Evolutionary conservation across 2,329 filamentous ascomycete genomes (phyloP), one percentile per base, ranked within the genome.

Genomic region (Macrophomina phaseolina): DNA sequence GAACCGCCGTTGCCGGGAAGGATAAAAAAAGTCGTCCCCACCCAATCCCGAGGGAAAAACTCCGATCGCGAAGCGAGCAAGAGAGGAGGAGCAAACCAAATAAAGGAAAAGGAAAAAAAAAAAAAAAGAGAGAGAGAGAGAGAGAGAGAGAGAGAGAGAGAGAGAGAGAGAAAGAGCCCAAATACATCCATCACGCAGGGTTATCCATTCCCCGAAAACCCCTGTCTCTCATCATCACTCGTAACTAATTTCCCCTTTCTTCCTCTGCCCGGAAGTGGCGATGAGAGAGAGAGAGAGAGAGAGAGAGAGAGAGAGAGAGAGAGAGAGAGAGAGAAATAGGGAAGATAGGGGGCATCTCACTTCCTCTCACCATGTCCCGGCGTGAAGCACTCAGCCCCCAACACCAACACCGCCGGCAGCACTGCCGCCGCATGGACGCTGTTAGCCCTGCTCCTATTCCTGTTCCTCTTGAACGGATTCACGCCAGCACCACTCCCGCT

Each of bases 371-470:
- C 51, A 30, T 46, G 11, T 28, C 62, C 67, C 4, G 76, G 76
- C 60, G 76, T 78, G 48, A 78, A 78, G 55, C 77, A 60, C 69
- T 78, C 76, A 1, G 76, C 75, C 36, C 73, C 73, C 69, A 78
- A 46, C 42, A 78, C 71, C 66, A 78, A 60, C 23, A 77, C 74
- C 4, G 76, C 73, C 1, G 76, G 76, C 14, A 77, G 73, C 46
- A 78, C 73, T 7, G 76, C 76, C 36, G 77, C 60, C n/a, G 76
- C 76, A 68, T 75, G 75, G 6, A 78, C 64, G 1, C 74, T 76
- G 23, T 71, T 71, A 0, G 69, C 71, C 60, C 53, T 49, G 30
- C 64, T 48, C 32, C 46, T 16, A 3, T 32, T 36, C 51, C 23
- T 23, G 23, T 23, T 48, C 36, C 38, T 14, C 38, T 11, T 49